Conservation (phyloP, 305 asterid genomes). For the Fraxinus sp. region DNA sequence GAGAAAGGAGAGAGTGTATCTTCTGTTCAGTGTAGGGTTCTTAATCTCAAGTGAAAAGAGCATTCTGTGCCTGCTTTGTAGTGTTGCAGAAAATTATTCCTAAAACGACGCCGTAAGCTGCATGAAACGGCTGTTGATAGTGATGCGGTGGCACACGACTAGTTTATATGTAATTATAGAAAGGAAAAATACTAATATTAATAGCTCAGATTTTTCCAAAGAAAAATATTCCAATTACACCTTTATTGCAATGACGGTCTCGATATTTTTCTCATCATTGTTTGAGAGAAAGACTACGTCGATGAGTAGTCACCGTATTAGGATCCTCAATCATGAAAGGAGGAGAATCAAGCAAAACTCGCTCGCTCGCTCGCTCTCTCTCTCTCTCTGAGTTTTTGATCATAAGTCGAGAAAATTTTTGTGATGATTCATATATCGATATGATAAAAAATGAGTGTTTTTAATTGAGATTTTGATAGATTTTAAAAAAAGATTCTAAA, state of each 20-base stretch:
- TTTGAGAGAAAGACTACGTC: neutral
- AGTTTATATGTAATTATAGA: neutral
- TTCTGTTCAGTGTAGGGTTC: neutral
- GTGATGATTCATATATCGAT: too few relatives aligned
- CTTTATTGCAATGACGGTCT: neutral
- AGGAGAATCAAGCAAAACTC: too few relatives aligned
- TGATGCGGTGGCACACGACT: neutral
- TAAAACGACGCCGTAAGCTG: neutral
- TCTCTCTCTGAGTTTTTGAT: too few relatives aligned
- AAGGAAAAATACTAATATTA: too few relatives aligned
- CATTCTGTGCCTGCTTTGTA: neutral
- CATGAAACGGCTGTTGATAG: neutral
- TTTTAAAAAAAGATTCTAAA: too few relatives aligned
- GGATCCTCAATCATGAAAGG: too few relatives aligned
- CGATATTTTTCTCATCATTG: neutral
- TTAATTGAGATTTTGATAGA: too few relatives aligned
- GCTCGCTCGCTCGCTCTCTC: too few relatives aligned
- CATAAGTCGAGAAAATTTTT: too few relatives aligned
- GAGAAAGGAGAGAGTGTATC: neutral
- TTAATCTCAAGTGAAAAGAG: neutral
- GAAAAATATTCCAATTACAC: neutral
- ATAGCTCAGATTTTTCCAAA: neutral
- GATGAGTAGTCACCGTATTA: neutral
- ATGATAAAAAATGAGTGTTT: too few relatives aligned
- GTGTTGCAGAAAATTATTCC: neutral